phyloP scores from a whole-genome alignment of 192 early-diverging fungal species.

The Pilobolus umbonatus region DNA sequence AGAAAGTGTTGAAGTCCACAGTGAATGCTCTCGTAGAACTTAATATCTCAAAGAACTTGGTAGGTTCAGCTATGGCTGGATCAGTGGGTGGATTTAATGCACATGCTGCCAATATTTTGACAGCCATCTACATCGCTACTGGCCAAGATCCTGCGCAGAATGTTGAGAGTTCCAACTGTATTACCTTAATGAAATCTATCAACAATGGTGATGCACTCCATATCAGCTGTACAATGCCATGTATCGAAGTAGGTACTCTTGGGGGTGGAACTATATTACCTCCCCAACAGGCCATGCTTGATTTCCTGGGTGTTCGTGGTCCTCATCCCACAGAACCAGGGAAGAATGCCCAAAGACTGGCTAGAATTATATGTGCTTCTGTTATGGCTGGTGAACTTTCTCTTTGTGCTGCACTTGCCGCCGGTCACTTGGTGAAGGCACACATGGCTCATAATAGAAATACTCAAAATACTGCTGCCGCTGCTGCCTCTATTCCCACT shows the following conservation, averaged over 20 bases:
- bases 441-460: conserved; percentile 88
- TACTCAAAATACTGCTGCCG: conserved; percentile 26
- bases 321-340: conserved; percentile 74
- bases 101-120: conserved; percentile 90
- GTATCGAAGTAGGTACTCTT: conserved; percentile 91
- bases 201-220: conserved; percentile 75
- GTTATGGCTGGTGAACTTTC: conserved; percentile 93
- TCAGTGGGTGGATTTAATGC: conserved; percentile 90
- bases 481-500: conserved; percentile 6
- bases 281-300: conserved; percentile 82
- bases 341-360: conserved; percentile 79
- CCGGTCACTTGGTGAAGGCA: conserved; percentile 82
- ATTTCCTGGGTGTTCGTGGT: conserved; percentile 84
- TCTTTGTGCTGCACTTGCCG: conserved; percentile 78
- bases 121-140: conserved; percentile 85
- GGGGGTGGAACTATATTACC: conserved; percentile 85
- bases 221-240: conserved; percentile 90
- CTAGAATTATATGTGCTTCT: conserved; percentile 79
- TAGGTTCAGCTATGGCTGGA: conserved; percentile 94
- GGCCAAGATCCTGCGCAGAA: conserved; percentile 97
- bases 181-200: conserved; percentile 88
- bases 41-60: conserved; percentile 85
- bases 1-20: conserved; percentile 82
- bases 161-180: conserved; percentile 89
- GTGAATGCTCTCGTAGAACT: conserved; percentile 71